phyloP scores from a whole-genome alignment of 2,329 filamentous ascomycete species.

The Thielaviopsis euricoi region DNA sequence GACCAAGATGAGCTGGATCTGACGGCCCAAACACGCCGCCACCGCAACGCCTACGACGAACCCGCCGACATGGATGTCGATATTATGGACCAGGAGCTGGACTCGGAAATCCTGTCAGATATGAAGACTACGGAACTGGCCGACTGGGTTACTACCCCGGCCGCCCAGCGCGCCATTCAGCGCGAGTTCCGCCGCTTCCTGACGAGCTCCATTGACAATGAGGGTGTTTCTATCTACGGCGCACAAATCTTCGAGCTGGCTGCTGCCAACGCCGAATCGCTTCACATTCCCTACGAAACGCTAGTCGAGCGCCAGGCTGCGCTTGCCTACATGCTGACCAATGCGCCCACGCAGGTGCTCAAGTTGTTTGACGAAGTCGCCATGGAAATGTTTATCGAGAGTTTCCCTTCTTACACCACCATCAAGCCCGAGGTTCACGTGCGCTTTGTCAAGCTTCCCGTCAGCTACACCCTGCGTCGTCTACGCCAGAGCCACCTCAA shows the following conservation, averaged over 20 bases:
- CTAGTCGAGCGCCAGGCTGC: conserved; percentile 82
- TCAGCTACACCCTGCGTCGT: conserved; percentile 88
- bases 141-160: conserved; percentile 83
- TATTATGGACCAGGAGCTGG: conserved; percentile 90
- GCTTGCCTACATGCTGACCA: conserved; percentile 87
- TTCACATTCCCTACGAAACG: conserved; percentile 93
- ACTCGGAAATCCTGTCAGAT: conserved; percentile 77
- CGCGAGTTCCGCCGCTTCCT: conserved; percentile 95
- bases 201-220: conserved; percentile 85
- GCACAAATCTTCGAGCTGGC: conserved; percentile 89
- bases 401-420: conserved; percentile 94
- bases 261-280: conserved; percentile 87
- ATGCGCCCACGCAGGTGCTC: conserved; percentile 85
- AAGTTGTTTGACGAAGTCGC: conserved; percentile 94
- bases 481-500: conserved; percentile 91
- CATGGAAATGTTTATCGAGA: conserved; percentile 87
- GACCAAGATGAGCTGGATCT: conserved; percentile 75
- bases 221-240: conserved; percentile 83
- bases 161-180: conserved; percentile 84
- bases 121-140: conserved; percentile 86
- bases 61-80: conserved; percentile 85
- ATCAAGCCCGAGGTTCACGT: conserved; percentile 98
- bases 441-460: conserved; percentile 84
- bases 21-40: conserved; percentile 67
- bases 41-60: conserved; percentile 85